A percentile compares a stretch with the other conserved stretches of the same genome.
Evolutionary conservation across 1,139 yeast genomes (phyloP).

Genomic region (Hyphopichia buzzinii): DNA sequence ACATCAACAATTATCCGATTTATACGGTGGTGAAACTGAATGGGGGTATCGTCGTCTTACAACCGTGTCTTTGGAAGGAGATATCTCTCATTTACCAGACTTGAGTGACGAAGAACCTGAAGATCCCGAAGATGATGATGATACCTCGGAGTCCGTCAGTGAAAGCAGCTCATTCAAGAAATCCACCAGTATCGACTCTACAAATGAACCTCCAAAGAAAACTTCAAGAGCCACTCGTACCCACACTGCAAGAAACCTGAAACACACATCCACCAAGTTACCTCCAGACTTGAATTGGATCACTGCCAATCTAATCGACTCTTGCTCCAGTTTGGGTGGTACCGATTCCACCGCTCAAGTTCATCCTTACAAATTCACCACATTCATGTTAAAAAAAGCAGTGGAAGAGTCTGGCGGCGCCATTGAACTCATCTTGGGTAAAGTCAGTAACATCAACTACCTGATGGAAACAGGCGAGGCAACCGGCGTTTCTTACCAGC

Average conservation of each 20-base stretch:
- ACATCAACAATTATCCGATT: slow-evolving; percentile 79
- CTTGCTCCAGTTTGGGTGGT: slow-evolving; percentile 82
- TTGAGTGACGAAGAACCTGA: slow-evolving; percentile 17
- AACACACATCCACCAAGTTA: slow-evolving; percentile 26
- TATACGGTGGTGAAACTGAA: slow-evolving; percentile 73
- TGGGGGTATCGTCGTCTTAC: slow-evolving; percentile 94
- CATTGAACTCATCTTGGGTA: slow-evolving; percentile 82
- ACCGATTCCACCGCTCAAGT: slow-evolving; percentile 93
- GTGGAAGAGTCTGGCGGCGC: slow-evolving; percentile 68
- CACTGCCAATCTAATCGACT: slow-evolving; percentile 58
- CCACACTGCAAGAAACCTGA: slow-evolving; percentile 11
- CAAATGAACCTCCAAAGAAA: slow-evolving; percentile 35
- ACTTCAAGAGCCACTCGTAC: slow-evolving; percentile 26
- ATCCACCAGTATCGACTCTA: slow-evolving; percentile 16
- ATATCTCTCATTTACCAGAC: slow-evolving; percentile 40
- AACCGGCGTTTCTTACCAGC: slow-evolving; percentile 63
- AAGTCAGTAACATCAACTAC: slow-evolving; percentile 67
- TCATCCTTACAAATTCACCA: slow-evolving; percentile 92
- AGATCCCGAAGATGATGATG: slow-evolving; percentile 13
- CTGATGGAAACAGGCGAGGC: slow-evolving; percentile 63
- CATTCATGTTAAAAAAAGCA: slow-evolving; percentile 74
- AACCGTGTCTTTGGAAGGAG: slow-evolving; percentile 86
- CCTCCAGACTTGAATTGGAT: slow-evolving; percentile 87
- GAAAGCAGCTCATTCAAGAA: slow-evolving; percentile 11
- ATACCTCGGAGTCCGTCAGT: slow-evolving; percentile 6